phyloP scores from a whole-genome alignment of 768 basidiomycete species.

The Polyporus arcularius region DNA sequence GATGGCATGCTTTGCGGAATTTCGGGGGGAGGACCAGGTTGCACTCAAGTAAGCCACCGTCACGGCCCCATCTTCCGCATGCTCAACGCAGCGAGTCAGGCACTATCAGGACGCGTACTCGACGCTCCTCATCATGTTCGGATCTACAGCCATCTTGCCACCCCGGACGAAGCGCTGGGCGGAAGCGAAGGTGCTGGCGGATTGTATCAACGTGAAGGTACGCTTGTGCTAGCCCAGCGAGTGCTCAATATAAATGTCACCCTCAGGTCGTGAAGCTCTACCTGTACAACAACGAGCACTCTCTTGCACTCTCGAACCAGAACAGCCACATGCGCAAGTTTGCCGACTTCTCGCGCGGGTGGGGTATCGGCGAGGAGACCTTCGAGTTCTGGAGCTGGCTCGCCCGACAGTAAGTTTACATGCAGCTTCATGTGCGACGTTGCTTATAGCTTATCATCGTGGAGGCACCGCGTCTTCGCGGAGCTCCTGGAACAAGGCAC shows the following conservation, averaged over 20 bases:
- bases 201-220: conserved; percentile 91
- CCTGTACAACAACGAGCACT: conserved; percentile 86
- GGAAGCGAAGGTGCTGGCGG: conserved; percentile 95
- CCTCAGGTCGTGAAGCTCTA: conserved; percentile 89
- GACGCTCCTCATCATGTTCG: conserved; percentile 84
- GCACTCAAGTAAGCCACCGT: conserved; percentile 78
- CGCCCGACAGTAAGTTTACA: conserved; percentile 73
- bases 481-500: conserved; percentile 88
- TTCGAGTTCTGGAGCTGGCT: conserved; percentile 99
- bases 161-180: conserved; percentile 98
- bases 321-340: conserved; percentile 85
- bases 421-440: too few species aligned
- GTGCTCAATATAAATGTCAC: too few species aligned
- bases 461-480: conserved; percentile 85
- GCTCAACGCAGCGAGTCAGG: conserved; percentile 34
- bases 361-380: conserved; percentile 96
- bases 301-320: conserved; percentile 79
- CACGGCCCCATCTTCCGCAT: neutral
- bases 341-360: conserved; percentile 81
- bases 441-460: too few species aligned
- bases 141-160: conserved; percentile 80
- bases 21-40: conserved; percentile 88
- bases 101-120: conserved; percentile 95
- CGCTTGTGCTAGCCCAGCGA: conserved; percentile 6
- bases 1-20: conserved; percentile 95